Conservation (phyloP, 2,329 filamentous ascomycete genomes). For the Trichoderma aggressivum region DNA sequence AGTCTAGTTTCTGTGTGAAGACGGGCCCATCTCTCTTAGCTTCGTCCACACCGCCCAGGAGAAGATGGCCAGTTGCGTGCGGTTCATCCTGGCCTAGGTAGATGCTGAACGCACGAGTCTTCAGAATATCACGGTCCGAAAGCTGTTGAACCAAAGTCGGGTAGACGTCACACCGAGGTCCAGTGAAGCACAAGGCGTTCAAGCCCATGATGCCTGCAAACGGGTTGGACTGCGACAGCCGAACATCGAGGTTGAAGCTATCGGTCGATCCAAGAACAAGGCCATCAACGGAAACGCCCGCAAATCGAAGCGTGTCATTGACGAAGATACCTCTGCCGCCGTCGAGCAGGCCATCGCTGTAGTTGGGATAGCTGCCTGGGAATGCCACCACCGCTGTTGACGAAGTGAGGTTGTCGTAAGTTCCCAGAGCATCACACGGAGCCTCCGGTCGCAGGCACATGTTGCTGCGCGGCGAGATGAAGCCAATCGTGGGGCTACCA, state of each 20-base stretch:
- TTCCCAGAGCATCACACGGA: background rate
- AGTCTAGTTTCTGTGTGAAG: background rate
- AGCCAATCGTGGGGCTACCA: background rate
- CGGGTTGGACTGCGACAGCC: background rate
- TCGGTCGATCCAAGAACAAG: background rate
- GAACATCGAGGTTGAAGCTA: background rate
- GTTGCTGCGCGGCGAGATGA: background rate
- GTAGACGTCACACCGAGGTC: background rate
- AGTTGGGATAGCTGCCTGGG: background rate
- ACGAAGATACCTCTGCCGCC: background rate
- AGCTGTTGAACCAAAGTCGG: constrained; percentile 6
- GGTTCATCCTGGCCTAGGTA: background rate
- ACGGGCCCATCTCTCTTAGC: background rate
- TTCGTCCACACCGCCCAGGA: background rate
- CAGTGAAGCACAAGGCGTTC: background rate
- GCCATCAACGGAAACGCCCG: background rate
- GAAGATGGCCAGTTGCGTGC: background rate
- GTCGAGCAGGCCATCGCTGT: background rate
- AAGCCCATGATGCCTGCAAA: constrained; percentile 1
- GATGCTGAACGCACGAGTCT: constrained; percentile 6
- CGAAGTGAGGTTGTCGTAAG: constrained; percentile 1
- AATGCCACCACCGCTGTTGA: background rate
- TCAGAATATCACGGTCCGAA: background rate
- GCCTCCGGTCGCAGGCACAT: background rate
- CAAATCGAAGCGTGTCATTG: background rate